Conservation (phyloP, 1,284 basidiomycete species). For the Salmacisia buchloeana region DNA sequence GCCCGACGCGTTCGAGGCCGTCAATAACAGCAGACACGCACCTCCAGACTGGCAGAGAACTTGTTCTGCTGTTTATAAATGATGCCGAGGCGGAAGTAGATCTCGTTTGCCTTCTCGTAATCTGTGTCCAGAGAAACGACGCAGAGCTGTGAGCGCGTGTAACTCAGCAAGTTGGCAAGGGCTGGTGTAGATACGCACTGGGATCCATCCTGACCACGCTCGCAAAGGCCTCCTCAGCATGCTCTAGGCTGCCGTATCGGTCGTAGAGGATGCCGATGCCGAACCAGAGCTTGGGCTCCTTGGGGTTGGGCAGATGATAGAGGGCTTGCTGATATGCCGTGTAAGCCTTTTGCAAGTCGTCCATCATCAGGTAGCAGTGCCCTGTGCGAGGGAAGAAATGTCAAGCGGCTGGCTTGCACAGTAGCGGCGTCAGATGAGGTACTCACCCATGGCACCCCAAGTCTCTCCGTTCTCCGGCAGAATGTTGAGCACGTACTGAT, state of each 20-base stretch:
- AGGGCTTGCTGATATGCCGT: conserved; percentile 97
- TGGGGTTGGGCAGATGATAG: conserved; percentile 89
- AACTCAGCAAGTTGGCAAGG: background rate
- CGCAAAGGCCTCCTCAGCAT: conserved; percentile 96
- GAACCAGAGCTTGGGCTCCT: conserved; percentile 99
- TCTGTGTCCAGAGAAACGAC: conserved; percentile 55
- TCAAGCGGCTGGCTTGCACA: conserved; percentile 55
- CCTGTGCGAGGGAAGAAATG: background rate
- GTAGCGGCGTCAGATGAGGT: conserved; percentile 73
- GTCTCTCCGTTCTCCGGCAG: conserved; percentile 49
- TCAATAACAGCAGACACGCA: background rate
- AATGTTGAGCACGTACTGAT: conserved; percentile 79
- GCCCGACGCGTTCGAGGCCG: background rate
- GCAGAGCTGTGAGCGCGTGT: background rate
- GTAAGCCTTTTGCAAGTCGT: conserved; percentile 97
- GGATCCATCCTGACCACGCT: conserved; percentile 95
- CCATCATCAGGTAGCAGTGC: conserved; percentile 98
- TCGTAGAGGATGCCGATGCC: conserved; percentile 98
- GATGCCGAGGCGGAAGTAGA: conserved; percentile 94
- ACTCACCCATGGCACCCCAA: conserved; percentile 59
- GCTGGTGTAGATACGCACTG: background rate
- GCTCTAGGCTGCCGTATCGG: conserved; percentile 93
- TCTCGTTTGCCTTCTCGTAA: conserved; percentile 98
- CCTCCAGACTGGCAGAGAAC: conserved; percentile 54
- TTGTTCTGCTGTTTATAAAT: conserved; percentile 99